phyloP scores from a whole-genome alignment of 2,329 filamentous ascomycete species.

The Phialophora verrucosa region DNA sequence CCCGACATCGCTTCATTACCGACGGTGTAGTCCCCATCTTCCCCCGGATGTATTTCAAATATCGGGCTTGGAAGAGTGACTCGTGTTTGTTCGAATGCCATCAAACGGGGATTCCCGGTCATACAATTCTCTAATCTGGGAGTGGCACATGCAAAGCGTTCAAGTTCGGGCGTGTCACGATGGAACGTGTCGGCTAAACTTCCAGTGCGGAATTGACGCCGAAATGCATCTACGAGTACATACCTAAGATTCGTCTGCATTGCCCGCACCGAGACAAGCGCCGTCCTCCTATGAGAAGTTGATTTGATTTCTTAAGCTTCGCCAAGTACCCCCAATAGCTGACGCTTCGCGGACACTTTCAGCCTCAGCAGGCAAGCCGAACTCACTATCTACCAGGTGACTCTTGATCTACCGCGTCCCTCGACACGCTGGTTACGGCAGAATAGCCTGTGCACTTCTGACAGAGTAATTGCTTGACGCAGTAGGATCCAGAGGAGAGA shows the following conservation, averaged over 20 bases:
- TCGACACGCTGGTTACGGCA: not conserved
- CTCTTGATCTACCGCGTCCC: not conserved
- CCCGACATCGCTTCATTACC: not conserved
- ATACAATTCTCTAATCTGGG: not conserved
- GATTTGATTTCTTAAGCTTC: not conserved
- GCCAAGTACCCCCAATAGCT: not conserved
- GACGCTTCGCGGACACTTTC: not conserved
- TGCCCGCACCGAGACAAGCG: not conserved
- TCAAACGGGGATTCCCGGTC: not conserved
- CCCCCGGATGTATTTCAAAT: not conserved
- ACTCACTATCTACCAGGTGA: no score
- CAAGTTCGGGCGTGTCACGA: not conserved
- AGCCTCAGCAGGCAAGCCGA: no score
- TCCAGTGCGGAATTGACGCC: constrained; percentile 3
- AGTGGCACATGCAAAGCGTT: not conserved
- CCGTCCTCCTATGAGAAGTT: not conserved
- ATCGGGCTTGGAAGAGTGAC: not conserved
- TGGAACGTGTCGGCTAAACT: not conserved
- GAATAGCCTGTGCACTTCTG: not conserved
- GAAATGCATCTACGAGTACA: not conserved
- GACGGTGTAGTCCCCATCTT: not conserved
- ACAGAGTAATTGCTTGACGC: constrained; percentile 4
- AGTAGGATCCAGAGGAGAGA: constrained; percentile 7
- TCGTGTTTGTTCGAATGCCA: not conserved
- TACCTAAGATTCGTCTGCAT: not conserved